phyloP scores from a whole-genome alignment of 2,329 filamentous ascomycete genomes.

The Capronia coronata region DNA sequence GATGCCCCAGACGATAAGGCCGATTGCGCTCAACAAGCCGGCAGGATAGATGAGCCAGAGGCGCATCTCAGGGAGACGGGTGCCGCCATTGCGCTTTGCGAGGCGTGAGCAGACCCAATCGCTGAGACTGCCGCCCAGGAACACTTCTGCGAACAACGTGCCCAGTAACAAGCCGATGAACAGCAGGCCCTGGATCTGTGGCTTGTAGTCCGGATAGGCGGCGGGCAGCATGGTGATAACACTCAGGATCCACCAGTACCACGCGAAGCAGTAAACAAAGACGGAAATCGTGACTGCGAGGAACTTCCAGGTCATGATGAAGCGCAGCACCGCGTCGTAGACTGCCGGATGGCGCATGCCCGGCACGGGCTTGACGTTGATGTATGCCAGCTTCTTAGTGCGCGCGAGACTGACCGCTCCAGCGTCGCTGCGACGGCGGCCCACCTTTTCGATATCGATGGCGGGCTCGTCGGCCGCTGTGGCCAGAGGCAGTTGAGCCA shows the following conservation, averaged over 20 bases:
- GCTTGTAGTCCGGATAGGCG: conserved; percentile 45
- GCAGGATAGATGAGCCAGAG: conserved; percentile 53
- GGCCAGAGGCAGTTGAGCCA: conserved; percentile 33
- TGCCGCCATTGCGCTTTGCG: conserved; percentile 39
- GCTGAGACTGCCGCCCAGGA: conserved; percentile 49
- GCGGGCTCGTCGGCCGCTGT: conserved; percentile 6
- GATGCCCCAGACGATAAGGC: conserved; percentile 51
- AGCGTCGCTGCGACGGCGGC: conserved; percentile 15
- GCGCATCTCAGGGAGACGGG: conserved; percentile 49
- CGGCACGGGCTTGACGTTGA: conserved; percentile 30
- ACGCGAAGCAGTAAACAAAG: conserved; percentile 47
- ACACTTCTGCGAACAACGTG: conserved; percentile 46
- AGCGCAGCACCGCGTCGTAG: conserved; percentile 43
- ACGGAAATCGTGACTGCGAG: conserved; percentile 43
- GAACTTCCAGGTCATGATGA: conserved; percentile 44
- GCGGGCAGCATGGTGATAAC: conserved; percentile 50
- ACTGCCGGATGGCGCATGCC: conserved; percentile 48
- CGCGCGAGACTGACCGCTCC: conserved; percentile 2
- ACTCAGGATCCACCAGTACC: conserved; percentile 54
- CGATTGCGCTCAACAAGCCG: conserved; percentile 43
- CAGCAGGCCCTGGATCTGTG: conserved; percentile 48
- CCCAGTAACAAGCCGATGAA: conserved; percentile 51
- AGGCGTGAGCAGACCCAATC: conserved; percentile 47
- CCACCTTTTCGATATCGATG: conserved; percentile 31
- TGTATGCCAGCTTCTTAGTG: conserved; percentile 10